Evolutionary conservation across 768 basidiomycete species (phyloP).

Genomic region (Mycena indigotica): DNA sequence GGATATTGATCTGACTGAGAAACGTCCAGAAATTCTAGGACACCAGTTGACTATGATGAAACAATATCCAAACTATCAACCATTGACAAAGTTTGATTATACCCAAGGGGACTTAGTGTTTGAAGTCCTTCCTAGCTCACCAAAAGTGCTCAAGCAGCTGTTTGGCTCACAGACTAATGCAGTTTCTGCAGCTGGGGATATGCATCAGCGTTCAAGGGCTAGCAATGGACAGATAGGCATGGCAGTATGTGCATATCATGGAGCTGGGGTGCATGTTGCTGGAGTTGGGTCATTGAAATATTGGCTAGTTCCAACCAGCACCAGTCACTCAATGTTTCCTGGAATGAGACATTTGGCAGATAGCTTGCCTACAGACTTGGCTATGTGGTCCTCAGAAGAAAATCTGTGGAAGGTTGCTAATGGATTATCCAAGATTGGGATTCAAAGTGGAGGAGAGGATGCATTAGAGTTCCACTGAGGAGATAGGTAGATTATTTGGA

Average conservation of each 20-base stretch:
- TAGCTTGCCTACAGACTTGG: not conserved
- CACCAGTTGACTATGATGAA: not conserved
- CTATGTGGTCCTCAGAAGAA: not conserved
- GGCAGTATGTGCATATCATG: not conserved
- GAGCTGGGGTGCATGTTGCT: not conserved
- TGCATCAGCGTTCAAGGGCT: not conserved
- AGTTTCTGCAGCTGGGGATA: not conserved
- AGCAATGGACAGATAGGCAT: not conserved
- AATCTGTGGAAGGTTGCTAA: not conserved
- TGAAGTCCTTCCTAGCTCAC: not conserved
- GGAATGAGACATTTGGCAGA: not conserved
- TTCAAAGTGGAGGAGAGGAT: not conserved
- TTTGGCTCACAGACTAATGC: not conserved
- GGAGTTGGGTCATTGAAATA: not conserved
- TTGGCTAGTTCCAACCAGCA: not conserved
- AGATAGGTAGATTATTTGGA: not conserved
- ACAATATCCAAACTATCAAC: not conserved
- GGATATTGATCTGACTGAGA: not conserved
- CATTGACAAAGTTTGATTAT: not conserved
- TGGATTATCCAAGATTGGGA: not conserved
- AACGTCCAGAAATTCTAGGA: not conserved
- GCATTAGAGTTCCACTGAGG: not conserved
- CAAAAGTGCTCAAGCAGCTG: not conserved
- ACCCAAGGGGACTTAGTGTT: not conserved
- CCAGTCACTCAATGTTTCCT: not conserved